Conservation (phyloP, 768 basidiomycete genomes). For the Leucocoprinus leucothites region DNA sequence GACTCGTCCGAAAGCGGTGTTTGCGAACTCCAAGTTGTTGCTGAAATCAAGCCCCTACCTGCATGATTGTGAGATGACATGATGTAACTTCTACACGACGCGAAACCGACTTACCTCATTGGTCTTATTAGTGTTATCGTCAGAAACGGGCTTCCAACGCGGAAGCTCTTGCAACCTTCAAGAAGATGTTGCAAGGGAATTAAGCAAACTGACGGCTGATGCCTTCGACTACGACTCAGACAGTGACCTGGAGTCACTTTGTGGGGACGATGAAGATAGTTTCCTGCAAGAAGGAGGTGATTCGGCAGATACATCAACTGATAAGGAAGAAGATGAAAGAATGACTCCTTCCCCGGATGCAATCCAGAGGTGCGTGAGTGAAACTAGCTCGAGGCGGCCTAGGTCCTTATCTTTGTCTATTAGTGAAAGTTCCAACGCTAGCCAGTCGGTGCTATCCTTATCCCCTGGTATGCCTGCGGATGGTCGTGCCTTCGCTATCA, state of each 20-base stretch:
- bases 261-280: no score
- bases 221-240: constrained; percentile 11
- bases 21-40: constrained; percentile 7
- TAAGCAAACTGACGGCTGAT: not conserved
- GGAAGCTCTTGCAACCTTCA: constrained; percentile 6
- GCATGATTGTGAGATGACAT: constrained; percentile 1
- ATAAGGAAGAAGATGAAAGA: not conserved
- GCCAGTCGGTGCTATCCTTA: not conserved
- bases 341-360: no score
- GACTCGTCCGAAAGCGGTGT: not conserved
- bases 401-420: not conserved
- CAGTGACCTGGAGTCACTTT: constrained; percentile 6
- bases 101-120: not conserved
- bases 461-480: not conserved
- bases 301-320: not conserved
- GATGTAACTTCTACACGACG: no score
- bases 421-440: not conserved
- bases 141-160: not conserved
- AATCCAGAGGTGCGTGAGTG: not conserved
- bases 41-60: not conserved
- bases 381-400: no score
- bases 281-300: no score
- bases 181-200: not conserved
- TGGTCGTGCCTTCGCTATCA: constrained; percentile 8
- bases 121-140: not conserved